Evolutionary conservation across 768 basidiomycete species (phyloP), one percentile per base, ranked within the genome.

Genomic region (Rhodotorula toruloides): DNA sequence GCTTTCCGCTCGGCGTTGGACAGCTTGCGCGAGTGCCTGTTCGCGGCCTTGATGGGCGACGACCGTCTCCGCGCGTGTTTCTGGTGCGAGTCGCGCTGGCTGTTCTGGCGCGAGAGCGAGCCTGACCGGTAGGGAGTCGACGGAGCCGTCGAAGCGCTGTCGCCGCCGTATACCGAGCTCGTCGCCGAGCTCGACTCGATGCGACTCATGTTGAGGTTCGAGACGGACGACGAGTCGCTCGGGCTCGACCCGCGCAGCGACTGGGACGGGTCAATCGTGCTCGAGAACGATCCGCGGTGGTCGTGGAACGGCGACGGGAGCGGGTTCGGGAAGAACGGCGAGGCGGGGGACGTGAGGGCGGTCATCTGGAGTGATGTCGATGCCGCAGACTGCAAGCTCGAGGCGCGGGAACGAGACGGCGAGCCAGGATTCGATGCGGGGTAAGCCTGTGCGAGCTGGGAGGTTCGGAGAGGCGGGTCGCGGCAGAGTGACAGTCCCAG

Each of bases 1-100:
- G 81, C 80, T 75, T 85, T 87, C 70, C 88, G 85, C 74, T 90
- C 87, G 36, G 82, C 80, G 75, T 87, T 87, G 74, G 84, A 85
- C 48, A 93, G 84, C 55, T 76, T 76, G 55, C 65, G 61, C 32
- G 36, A 17, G 44, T 65, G 54, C 1, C 62, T 57, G 21, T 49
- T 49, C 4, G 34, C 25, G 7, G 50, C 55, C 34, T 71, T 71
- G 40, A 58, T 67, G 37, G 70, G 70, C 25, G 70, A 71, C 34
- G 55, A 61, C 1, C 54, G 61, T 3, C 61, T 36, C 13, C 61
- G 65, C 3, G 42, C 36, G 14, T 61, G 52, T 48, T 55, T 60
- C 27, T 63, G 59, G 34, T 31, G 42, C 36, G 58, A 53, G 22
- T 53, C 50, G 42, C 37, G 58, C 54, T 63, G 39, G 39, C 59